Conservation (phyloP, 495 filamentous ascomycete genomes). For the Trichoderma reesei region DNA sequence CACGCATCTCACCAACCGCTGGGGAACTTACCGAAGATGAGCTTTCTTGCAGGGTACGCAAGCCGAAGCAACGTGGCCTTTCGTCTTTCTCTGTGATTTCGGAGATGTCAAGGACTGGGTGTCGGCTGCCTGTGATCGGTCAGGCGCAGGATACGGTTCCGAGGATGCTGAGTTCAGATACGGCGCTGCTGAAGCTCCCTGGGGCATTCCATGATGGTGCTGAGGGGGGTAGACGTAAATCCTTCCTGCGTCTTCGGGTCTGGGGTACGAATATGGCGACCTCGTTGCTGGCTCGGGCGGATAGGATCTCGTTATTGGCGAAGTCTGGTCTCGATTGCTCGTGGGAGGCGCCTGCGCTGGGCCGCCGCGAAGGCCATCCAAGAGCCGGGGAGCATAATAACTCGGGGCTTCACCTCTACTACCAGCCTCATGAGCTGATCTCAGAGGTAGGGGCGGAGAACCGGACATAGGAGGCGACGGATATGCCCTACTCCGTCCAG, state of each 20-base stretch:
- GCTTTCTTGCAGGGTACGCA: conserved; percentile 97
- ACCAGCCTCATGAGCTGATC: conserved; percentile 50
- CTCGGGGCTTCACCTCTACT: conserved; percentile 40
- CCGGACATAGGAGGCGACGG: conserved; percentile 81
- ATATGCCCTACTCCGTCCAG: conserved; percentile 55
- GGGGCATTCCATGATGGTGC: conserved; percentile 13
- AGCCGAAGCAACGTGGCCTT: conserved; percentile 92
- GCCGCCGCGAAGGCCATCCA: conserved; percentile 37
- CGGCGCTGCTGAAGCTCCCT: not conserved
- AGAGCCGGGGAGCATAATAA: conserved; percentile 32
- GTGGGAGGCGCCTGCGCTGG: conserved; percentile 16
- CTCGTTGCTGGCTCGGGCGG: conserved; percentile 31
- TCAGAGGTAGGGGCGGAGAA: conserved; percentile 59
- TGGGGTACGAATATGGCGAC: conserved; percentile 28
- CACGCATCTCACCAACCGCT: conserved; percentile 3
- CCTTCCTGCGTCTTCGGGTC: conserved; percentile 26
- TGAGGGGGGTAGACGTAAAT: conserved; percentile 26
- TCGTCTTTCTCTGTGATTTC: conserved; percentile 75
- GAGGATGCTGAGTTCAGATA: conserved; percentile 16
- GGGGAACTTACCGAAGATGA: conserved; percentile 54
- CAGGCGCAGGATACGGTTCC: conserved; percentile 25
- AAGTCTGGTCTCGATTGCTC: not conserved
- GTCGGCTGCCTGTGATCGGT: conserved; percentile 26
- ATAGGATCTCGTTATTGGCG: conserved; percentile 20
- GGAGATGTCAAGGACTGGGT: conserved; percentile 33